Evolutionary conservation across 805 yeast species (phyloP), one percentile per base, ranked within the genome.

Genomic region (Nakazawaea ernobii): DNA sequence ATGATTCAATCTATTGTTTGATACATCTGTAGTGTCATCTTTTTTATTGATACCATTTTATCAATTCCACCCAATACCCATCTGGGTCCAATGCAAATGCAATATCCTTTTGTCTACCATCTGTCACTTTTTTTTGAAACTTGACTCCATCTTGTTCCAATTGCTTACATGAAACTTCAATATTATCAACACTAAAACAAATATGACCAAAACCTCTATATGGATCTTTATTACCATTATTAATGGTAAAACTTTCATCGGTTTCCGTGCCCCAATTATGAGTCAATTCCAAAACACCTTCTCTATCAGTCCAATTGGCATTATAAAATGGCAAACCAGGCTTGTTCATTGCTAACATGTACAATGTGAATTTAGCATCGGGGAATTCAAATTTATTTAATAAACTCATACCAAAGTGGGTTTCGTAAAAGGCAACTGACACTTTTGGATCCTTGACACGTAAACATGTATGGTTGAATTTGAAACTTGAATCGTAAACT

Each of bases 41-140:
- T 55, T 52, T 57, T 75, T 74, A 51, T 65, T 62, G 35, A 69
- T 54, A 15, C 68, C 72, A 55, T 77, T 82, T 59, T 80, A 92
- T 78, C 59, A 92, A 69, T 72, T 92, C 99, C 58, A 92, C 78
- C 99, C 99, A 92, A 70, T 94, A 94, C 57, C 94, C 94, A 67
- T 92, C 92, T 6, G 98, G 97, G 60, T 94, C 99, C 56, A 91
- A 76, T 6, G 84, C 95, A 66, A 92, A 94, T 0, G 98, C 98
- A 69, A 94, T 91, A 65, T 89, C 76, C 66, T 82, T 83, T 68
- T 88, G 96, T 67, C 97, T 82, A 33, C 99, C 99, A 61, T 92
- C 98, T 35, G 79, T 66, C 54, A 91, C 71, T 60, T 74, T 86
- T 74, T 92, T 94, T 68, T 91, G 79, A 73, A 92, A 92, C 43